Base-by-base conservation (phyloP, 371 early-diverging fungal genomes). In the Chytridium lagenaria region DNA sequence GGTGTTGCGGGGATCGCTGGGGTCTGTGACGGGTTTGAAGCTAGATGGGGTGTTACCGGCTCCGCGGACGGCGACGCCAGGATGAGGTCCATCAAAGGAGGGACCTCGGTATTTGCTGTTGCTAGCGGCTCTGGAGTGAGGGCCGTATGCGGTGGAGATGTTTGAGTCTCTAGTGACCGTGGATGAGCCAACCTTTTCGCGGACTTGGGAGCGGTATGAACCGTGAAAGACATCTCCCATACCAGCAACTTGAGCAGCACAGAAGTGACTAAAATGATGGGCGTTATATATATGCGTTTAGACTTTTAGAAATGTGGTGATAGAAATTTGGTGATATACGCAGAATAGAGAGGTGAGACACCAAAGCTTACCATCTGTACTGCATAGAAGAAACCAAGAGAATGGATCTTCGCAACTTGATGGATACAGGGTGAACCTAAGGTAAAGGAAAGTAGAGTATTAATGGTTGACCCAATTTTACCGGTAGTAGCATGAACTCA, bases 11-110 rank as follows among this genome's bases (percentile, higher is more conserved):
- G 64, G 64, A 37, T 64, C 64, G 10, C 5, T 15, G 10, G 64
- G n/a, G 38, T 64, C 64, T 34, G 33, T n/a, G 16, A 64, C 12
- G n/a, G 38, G 64, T 34, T 64, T 64, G 12, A 44, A 12, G 44
- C 19, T 44, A 7, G 44, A 12, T 44, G 44, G 44, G 19, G 44
- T 44, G 44, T 44, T 44, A 7, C 44, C 44, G n/a, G 44, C 44
- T 19, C 12, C 44, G 19, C 7, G 44, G n/a, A n/a, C n/a, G n/a
- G n/a, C n/a, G n/a, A n/a, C n/a, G n/a, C n/a, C n/a, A n/a, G n/a
- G n/a, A n/a, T n/a, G n/a, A n/a, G n/a, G n/a, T n/a, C n/a, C n/a
- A n/a, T n/a, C n/a, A n/a, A n/a, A n/a, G 44, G 44, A 12, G 7
- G 44, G 44, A 44, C 7, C 12, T n/a, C n/a, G n/a, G n/a, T n/a